Percentiles rank a stretch among this genome's conserved stretches.
These are phyloP conservation scores for Pseudocohnilembus persalinus DNA, from an alignment of 169 alveolate genomes.

Conservation along the genomic window DNA sequence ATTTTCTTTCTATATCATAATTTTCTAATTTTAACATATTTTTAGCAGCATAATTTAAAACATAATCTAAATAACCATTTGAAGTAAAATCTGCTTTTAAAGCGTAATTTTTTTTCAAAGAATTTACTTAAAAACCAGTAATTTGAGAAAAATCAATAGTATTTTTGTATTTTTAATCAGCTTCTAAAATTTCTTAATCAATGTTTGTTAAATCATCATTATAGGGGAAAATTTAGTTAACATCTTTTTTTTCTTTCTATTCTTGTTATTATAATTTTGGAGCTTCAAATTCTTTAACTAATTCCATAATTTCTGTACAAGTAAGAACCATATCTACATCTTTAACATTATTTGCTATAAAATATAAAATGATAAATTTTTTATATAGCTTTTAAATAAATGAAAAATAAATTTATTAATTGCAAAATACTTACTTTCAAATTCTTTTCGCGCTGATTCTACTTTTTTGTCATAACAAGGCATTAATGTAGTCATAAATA, in stretches of 20 bases:
- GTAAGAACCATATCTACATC: conserved; percentile 88
- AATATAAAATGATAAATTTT: conserved; percentile 9
- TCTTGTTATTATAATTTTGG: neutral
- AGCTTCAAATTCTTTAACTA: conserved; percentile 50
- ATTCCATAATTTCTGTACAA: conserved; percentile 81
- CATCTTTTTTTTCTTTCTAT: neutral
- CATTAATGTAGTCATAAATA: conserved; percentile 66
- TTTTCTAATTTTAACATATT: conserved; percentile 50
- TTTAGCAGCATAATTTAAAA: conserved; percentile 57
- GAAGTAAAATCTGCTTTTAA: conserved; percentile 51
- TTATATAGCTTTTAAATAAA: neutral
- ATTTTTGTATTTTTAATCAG: too few relatives aligned
- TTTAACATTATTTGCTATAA: conserved; percentile 35
- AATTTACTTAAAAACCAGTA: too few relatives aligned
- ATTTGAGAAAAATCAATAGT: too few relatives aligned
- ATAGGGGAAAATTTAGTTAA: conserved; percentile 13
- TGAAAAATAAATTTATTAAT: too few relatives aligned
- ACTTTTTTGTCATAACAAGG: conserved; percentile 94
- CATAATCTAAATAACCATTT: conserved; percentile 79
- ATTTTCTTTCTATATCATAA: conserved; percentile 31
- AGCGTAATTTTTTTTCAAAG: too few relatives aligned
- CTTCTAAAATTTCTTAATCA: neutral
- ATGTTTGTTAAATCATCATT: neutral
- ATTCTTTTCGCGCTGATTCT: conserved; percentile 86
- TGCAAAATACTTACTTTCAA: conserved; percentile 5